Conservation (phyloP, 2,329 filamentous ascomycete species). For the Cryphonectria parasitica region DNA sequence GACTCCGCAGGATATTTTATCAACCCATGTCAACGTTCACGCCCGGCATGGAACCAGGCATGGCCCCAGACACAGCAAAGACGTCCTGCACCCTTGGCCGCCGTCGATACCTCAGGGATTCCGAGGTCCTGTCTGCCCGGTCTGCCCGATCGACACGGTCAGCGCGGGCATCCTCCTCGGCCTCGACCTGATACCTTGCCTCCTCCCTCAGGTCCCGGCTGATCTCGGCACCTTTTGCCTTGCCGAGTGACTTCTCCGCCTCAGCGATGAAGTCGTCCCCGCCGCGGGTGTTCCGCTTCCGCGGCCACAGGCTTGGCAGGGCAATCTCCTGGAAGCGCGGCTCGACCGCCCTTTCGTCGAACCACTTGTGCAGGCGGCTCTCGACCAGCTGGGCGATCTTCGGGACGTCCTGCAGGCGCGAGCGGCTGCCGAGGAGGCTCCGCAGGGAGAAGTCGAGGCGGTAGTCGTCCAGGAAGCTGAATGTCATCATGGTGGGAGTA, state of each 20-base stretch:
- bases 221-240: constrained; percentile 58
- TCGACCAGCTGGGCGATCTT: constrained; percentile 88
- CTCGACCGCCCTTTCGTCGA: constrained; percentile 84
- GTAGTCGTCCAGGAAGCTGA: constrained; percentile 92
- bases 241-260: constrained; percentile 52
- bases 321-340: constrained; percentile 87
- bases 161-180: constrained; percentile 44
- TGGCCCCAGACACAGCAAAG: constrained; percentile 33
- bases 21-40: constrained; percentile 31
- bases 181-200: constrained; percentile 50
- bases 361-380: constrained; percentile 79
- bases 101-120: constrained; percentile 38
- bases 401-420: constrained; percentile 79
- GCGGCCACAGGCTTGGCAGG: constrained; percentile 79
- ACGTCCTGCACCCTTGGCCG: constrained; percentile 36
- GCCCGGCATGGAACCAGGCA: constrained; percentile 36
- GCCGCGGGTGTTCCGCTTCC: constrained; percentile 80
- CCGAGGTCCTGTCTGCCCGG: constrained; percentile 40
- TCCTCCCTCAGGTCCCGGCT: constrained; percentile 56
- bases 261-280: constrained; percentile 63
- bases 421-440: constrained; percentile 78
- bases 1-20: neutral
- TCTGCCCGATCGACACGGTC: constrained; percentile 41
- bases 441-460: constrained; percentile 80
- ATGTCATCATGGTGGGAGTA: constrained; percentile 86